These are phyloP conservation scores for Hypoxylon trugodes DNA, from an alignment of 495 filamentous ascomycete genomes.

Conservation along the genomic window DNA sequence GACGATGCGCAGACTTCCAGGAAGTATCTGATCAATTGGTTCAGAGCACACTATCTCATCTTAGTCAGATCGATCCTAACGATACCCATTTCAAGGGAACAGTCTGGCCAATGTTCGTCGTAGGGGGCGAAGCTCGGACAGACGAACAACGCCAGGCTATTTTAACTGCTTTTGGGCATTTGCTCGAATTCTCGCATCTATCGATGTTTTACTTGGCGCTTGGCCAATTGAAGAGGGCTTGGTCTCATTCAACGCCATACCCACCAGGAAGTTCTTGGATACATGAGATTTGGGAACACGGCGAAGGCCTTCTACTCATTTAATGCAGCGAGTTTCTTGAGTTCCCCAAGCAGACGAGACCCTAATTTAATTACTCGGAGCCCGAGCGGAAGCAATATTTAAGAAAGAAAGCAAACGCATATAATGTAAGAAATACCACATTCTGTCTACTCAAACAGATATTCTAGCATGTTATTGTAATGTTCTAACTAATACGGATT, in stretches of 20 bases:
- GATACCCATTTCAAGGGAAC: constrained; percentile 57
- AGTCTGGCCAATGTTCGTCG: constrained; percentile 55
- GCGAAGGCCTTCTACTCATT: background rate
- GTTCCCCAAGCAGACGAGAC: background rate
- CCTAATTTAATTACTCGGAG: too few species aligned
- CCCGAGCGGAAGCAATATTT: background rate
- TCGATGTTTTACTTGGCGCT: background rate
- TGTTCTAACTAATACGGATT: background rate
- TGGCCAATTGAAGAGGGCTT: background rate
- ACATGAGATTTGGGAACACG: background rate
- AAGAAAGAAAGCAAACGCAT: background rate
- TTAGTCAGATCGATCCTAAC: constrained; percentile 49
- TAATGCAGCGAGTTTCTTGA: background rate
- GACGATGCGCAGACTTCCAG: background rate
- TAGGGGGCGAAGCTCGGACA: constrained; percentile 53
- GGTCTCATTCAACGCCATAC: background rate
- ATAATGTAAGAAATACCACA: background rate
- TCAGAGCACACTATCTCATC: constrained; percentile 48
- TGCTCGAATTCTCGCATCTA: background rate
- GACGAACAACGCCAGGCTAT: constrained; percentile 15
- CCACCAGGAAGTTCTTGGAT: background rate
- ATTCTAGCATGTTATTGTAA: background rate
- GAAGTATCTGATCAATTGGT: constrained; percentile 43
- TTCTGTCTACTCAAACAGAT: too few species aligned
- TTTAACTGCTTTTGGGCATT: background rate